Conservation (phyloP, 169 alveolate genomes). For the Theileria annulata region DNA sequence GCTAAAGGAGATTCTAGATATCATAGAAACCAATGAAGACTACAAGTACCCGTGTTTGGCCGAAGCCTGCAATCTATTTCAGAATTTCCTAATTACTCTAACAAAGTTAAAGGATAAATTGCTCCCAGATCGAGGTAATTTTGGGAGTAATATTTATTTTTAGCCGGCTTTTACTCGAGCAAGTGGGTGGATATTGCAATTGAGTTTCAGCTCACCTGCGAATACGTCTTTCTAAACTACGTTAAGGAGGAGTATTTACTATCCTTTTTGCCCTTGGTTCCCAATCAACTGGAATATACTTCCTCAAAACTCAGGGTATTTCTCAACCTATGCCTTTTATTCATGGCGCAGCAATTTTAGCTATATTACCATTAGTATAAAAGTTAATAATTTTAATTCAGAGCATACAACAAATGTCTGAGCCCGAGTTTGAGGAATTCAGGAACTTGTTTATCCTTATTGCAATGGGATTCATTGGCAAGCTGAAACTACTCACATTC, state of each 20-base stretch:
- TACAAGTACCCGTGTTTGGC: constrained; percentile 4
- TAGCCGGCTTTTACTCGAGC: constrained; percentile 63
- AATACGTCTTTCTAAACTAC: constrained; percentile 55
- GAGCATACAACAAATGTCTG: background rate
- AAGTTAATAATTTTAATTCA: background rate
- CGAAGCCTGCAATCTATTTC: background rate
- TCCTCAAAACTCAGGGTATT: constrained; percentile 59
- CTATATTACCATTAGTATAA: background rate
- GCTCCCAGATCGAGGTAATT: constrained; percentile 23
- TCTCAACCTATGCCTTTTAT: background rate
- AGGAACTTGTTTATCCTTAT: constrained; percentile 17
- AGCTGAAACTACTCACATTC: constrained; percentile 15
- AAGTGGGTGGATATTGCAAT: constrained; percentile 72
- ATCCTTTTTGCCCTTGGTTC: constrained; percentile 41
- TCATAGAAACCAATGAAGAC: background rate
- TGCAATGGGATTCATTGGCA: constrained; percentile 28
- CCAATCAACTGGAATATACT: constrained; percentile 62
- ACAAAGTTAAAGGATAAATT: constrained; percentile 28
- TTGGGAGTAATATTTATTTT: background rate
- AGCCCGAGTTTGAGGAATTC: constrained; percentile 1
- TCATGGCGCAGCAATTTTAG: background rate
- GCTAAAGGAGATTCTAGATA: background rate
- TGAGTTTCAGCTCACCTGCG: constrained; percentile 66
- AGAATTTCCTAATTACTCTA: background rate
- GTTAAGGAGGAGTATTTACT: constrained; percentile 33